phyloP scores from a whole-genome alignment of 495 filamentous ascomycete species.

The Chaetomium tenue region DNA sequence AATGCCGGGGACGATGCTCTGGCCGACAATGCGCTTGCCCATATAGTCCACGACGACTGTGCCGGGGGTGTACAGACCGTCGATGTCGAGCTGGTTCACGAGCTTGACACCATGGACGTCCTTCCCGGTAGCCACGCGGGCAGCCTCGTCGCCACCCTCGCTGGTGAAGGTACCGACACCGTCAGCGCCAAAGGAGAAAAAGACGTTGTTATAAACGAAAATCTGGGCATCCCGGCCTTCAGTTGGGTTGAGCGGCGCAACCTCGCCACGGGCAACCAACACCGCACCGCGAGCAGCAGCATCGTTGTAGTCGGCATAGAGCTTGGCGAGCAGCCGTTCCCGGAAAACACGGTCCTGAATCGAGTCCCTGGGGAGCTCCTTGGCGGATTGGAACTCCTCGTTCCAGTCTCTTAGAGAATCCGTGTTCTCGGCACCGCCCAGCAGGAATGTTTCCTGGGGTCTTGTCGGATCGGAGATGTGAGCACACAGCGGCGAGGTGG shows the following conservation, averaged over 20 bases:
- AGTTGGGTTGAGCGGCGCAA: slow-evolving; percentile 95
- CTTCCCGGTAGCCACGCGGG: slow-evolving; percentile 93
- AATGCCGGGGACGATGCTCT: slow-evolving; percentile 98
- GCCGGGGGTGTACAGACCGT: slow-evolving; percentile 88
- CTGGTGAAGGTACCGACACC: slow-evolving; percentile 95
- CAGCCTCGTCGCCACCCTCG: slow-evolving; percentile 96
- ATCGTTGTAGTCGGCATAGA: slow-evolving; percentile 96
- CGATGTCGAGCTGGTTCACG: slow-evolving; percentile 95
- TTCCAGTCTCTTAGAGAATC: slow-evolving; percentile 98
- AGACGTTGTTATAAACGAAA: slow-evolving; percentile 99
- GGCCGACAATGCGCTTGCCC: slow-evolving; percentile 93
- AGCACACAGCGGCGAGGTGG: slow-evolving; percentile 57
- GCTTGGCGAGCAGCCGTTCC: slow-evolving; percentile 87
- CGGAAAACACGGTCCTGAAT: slow-evolving; percentile 96
- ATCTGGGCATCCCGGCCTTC: slow-evolving; percentile 93
- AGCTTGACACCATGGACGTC: slow-evolving; percentile 90
- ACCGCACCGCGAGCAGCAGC: slow-evolving; percentile 92
- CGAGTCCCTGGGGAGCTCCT: slow-evolving; percentile 86
- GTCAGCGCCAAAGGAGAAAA: slow-evolving; percentile 97
- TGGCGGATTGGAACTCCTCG: slow-evolving; percentile 96
- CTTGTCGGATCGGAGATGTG: slow-evolving; percentile 84
- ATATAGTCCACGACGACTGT: slow-evolving; percentile 97
- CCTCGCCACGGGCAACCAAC: slow-evolving; percentile 86
- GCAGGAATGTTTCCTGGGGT: slow-evolving; percentile 87
- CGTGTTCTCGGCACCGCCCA: slow-evolving; percentile 84